Percentiles rank a stretch among this genome's conserved stretches.
Evolutionary conservation across 345 rosid genomes (phyloP).

Genomic region (Clausena lansium): DNA sequence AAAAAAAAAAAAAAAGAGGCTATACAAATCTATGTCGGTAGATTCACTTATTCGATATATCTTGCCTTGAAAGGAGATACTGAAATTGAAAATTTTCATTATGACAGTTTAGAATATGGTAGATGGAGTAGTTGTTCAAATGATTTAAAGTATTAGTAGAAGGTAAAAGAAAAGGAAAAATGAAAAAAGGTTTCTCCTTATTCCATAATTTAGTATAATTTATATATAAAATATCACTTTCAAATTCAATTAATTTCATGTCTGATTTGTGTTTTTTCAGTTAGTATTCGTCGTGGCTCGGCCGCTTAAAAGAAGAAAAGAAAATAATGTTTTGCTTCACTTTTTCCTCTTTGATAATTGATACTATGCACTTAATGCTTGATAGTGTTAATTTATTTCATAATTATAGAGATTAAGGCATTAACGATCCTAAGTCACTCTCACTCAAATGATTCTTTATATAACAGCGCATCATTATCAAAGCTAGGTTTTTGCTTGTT

Average conservation of each 20-base stretch:
- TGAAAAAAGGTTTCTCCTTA: not conserved
- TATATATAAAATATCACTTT: not conserved
- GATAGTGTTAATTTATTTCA: not conserved
- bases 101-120: not conserved
- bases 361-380: not conserved
- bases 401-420: not conserved
- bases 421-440: not conserved
- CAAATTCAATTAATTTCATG: not conserved
- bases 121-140: slow-evolving; percentile 5
- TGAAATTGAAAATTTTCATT: not conserved
- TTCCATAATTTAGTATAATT: not conserved
- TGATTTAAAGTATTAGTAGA: not conserved
- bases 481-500: not conserved
- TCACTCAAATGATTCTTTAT: not conserved
- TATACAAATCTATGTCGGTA: not conserved
- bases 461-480: not conserved
- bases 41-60: not conserved
- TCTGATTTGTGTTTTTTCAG: not conserved
- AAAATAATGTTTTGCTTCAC: not conserved
- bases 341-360: not conserved
- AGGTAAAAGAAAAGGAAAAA: not conserved
- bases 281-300: too few relatives aligned
- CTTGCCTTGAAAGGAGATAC: slow-evolving; percentile 13
- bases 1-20: too few relatives aligned
- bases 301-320: too few relatives aligned